Conservation (phyloP, 2,329 filamentous ascomycete genomes). For the Myriangium duriaei region DNA sequence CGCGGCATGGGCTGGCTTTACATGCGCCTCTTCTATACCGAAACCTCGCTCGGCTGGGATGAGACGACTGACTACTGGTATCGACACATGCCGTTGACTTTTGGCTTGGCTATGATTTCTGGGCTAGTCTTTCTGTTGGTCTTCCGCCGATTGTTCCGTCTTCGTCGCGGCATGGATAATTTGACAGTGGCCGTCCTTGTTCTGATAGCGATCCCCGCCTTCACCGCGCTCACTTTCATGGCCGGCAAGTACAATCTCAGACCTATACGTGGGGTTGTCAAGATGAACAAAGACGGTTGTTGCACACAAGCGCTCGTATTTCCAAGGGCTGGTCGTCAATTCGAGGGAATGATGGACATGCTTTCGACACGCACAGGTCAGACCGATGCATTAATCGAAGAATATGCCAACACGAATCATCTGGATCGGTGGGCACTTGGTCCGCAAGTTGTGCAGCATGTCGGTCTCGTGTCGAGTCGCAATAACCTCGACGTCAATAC, state of each 20-base stretch:
- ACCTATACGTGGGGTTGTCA: constrained; percentile 10
- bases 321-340: constrained; percentile 14
- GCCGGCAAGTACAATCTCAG: constrained; percentile 12
- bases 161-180: constrained; percentile 9
- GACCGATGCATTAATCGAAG: constrained; percentile 14
- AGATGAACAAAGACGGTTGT: constrained; percentile 19
- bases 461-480: constrained; percentile 12
- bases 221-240: constrained; percentile 13
- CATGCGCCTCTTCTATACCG: constrained; percentile 25
- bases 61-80: constrained; percentile 8
- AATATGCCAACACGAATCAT: constrained; percentile 11
- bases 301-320: constrained; percentile 25
- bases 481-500: constrained; percentile 13
- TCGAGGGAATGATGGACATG: constrained; percentile 9
- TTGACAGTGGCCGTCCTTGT: constrained; percentile 3
- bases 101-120: constrained; percentile 12
- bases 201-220: constrained; percentile 11
- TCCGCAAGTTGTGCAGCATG: constrained; percentile 15
- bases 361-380: constrained; percentile 13
- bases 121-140: constrained; percentile 4
- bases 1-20: constrained; percentile 18
- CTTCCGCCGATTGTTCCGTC: not conserved
- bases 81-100: constrained; percentile 12
- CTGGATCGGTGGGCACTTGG: constrained; percentile 12
- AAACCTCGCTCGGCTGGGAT: constrained; percentile 20